Conservation (phyloP, 257 asterid genomes). For the Knoxia roxburghii region DNA sequence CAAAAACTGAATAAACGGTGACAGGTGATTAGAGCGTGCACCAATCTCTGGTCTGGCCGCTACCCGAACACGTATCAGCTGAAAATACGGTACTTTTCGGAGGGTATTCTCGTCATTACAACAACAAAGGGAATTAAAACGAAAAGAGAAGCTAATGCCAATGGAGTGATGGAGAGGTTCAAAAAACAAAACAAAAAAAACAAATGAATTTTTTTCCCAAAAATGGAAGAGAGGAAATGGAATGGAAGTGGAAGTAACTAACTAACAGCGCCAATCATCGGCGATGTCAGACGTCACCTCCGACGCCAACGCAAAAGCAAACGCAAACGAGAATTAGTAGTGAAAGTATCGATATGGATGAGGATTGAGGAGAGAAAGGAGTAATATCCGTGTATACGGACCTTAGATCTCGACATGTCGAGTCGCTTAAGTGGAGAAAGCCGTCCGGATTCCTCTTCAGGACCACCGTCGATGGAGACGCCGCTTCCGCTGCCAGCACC, state of each 20-base stretch:
- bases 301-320: slow-evolving; percentile 16
- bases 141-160: slow-evolving; percentile 36
- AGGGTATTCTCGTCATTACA: slow-evolving; percentile 48
- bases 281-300: slow-evolving; percentile 8
- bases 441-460: slow-evolving; percentile 45
- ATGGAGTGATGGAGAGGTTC: not conserved
- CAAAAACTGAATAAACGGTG: slow-evolving; percentile 51
- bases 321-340: not conserved
- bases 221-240: not conserved
- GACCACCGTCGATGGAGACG: slow-evolving; percentile 26
- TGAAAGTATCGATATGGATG: not conserved
- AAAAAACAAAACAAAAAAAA: not conserved
- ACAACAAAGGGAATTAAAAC: slow-evolving; percentile 15
- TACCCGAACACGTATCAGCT: slow-evolving; percentile 39
- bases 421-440: slow-evolving; percentile 23
- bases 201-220: slow-evolving; percentile 1
- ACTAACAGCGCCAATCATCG: slow-evolving; percentile 17
- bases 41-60: slow-evolving; percentile 31
- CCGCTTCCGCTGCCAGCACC: slow-evolving; percentile 30
- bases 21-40: slow-evolving; percentile 30
- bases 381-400: slow-evolving; percentile 21
- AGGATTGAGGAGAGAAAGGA: not conserved
- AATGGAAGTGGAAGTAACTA: not conserved
- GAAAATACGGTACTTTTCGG: slow-evolving; percentile 27
- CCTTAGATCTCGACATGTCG: slow-evolving; percentile 66